Base-by-base conservation (phyloP, 2,329 filamentous ascomycete genomes). In the Scedosporium aurantiacum region DNA sequence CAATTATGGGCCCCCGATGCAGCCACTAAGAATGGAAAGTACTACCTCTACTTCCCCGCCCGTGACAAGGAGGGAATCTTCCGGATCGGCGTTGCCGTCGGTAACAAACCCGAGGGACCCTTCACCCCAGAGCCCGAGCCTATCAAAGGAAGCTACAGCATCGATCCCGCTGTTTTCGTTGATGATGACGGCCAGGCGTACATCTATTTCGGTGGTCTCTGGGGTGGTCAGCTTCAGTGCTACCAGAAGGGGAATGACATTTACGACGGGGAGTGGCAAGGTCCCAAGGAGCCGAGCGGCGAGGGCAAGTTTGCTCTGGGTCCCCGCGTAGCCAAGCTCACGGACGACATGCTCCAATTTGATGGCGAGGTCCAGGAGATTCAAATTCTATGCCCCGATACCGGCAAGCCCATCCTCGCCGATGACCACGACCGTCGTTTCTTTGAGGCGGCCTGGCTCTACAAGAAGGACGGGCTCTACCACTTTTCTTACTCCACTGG, bases 1-100 rank as follows among this genome's bases (percentile, higher is more conserved):
- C 89, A 93, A 72, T 80, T 91, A 58, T 92, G 89, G 89, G 89
- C 89, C 0, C 89, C 89, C 16, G 89, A 92, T 72, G 88, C 88
- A 2, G 89, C 88, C 1, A 73, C 71, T 67, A 85, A 84, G 68
- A 79, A 87, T 70, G 87, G 67, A 21, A 85, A 85, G 73, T 91
- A 88, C 76, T 90, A 88, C 71, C 79, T 92, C 1, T 90, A 85
- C 75, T 91, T 90, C 76, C 89, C 89, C 0, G 89, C 89, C 8
- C 79, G 88, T 40, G 88, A 91, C 71, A 80, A 85, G 70, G 72
- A 85, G 28, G 83, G 82, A 62, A 76, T 89, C 60, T 92, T 92
- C 77, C 80, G 87, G 57, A 88, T 91, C 66, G 89, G 88, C 58
- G 88, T 91, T 2, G 89, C 89, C 1, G 79, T 82, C 0, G 75